Conservation (phyloP, 495 filamentous ascomycete genomes). For the Daldinia loculata region DNA sequence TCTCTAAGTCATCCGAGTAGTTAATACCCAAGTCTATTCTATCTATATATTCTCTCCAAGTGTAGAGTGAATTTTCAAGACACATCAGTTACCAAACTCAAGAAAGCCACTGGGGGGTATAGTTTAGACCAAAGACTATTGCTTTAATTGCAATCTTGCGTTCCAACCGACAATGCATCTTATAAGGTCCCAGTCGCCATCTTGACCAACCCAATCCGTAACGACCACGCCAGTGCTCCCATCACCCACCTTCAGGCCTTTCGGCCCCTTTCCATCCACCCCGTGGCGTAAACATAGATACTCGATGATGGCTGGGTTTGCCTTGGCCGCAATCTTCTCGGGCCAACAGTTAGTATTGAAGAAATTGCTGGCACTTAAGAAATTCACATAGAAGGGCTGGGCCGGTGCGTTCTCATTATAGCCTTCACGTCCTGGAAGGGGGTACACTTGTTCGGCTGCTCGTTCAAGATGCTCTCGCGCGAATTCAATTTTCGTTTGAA, state of each 20-base stretch:
- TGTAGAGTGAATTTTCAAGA: background rate
- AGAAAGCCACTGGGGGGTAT: background rate
- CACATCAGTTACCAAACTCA: background rate
- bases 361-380: conserved; percentile 90
- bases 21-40: background rate
- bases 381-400: conserved; percentile 87
- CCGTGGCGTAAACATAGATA: conserved; percentile 77
- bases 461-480: conserved; percentile 78
- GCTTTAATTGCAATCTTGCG: conserved; percentile 68
- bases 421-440: conserved; percentile 41
- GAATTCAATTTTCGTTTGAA: conserved; percentile 80
- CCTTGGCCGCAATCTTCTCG: conserved; percentile 87
- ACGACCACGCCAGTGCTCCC: conserved; percentile 91
- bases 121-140: conserved; percentile 11
- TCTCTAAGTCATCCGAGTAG: background rate
- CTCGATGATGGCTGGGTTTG: conserved; percentile 88
- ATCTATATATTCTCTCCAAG: background rate
- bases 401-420: conserved; percentile 42
- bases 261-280: conserved; percentile 53
- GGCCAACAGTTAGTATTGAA: conserved; percentile 93
- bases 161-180: conserved; percentile 93
- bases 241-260: conserved; percentile 65
- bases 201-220: conserved; percentile 88
- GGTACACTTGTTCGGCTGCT: conserved; percentile 60
- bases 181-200: conserved; percentile 94